Conservation (phyloP, 345 rosid species). For the Camelina neglecta region DNA sequence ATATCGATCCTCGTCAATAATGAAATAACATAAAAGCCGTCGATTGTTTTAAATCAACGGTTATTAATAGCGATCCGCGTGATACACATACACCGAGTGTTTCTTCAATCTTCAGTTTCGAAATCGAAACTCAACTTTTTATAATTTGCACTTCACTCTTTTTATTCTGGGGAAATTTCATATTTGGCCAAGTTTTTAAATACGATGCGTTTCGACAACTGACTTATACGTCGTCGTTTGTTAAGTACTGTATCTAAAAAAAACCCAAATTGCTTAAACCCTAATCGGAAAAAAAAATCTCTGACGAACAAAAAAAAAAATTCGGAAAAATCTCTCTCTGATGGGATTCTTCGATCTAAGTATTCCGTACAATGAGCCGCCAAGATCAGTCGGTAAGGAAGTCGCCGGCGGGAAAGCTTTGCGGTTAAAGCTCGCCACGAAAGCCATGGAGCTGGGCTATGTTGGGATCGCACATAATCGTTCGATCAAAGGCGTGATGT, state of each 20-base stretch:
- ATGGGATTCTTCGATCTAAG: constrained; percentile 90
- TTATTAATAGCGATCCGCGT: constrained; percentile 1
- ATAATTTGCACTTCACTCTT: not conserved
- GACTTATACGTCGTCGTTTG: not conserved
- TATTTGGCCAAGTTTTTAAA: not conserved
- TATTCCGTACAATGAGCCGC: constrained; percentile 55
- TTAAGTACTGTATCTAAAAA: not conserved
- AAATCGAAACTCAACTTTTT: not conserved
- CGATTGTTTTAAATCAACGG: constrained; percentile 17
- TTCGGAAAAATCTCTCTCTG: constrained; percentile 6
- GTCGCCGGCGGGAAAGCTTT: constrained; percentile 40
- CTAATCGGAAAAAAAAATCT: constrained; percentile 33
- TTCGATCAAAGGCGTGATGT: constrained; percentile 37
- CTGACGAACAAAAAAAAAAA: too few species aligned
- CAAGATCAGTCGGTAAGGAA: constrained; percentile 34
- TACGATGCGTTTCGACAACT: not conserved
- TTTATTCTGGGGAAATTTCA: not conserved
- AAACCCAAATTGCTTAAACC: constrained; percentile 13
- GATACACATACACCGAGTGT: not conserved
- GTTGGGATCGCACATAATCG: constrained; percentile 47
- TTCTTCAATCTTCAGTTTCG: not conserved
- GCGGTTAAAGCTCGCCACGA: constrained; percentile 56
- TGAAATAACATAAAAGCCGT: not conserved
- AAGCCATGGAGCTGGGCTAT: constrained; percentile 82
- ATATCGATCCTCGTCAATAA: constrained; percentile 15